Evolutionary conservation across 257 asterid genomes (phyloP), one percentile per base, ranked within the genome.

Genomic region (Forsythia suspensa): DNA sequence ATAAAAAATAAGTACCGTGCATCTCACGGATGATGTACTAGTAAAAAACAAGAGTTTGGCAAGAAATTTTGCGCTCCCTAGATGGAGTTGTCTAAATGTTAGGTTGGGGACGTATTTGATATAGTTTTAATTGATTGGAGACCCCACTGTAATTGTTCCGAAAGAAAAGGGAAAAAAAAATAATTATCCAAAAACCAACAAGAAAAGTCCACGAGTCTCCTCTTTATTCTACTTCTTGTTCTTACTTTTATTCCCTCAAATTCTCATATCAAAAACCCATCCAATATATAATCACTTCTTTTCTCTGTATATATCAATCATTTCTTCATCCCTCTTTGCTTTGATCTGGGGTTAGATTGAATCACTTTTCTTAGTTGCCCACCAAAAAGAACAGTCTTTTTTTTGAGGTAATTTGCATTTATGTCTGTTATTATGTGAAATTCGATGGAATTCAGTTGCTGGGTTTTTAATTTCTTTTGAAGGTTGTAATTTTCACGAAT

Each of bases 141-240:
- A 10, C 6, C 16, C 15, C 38, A 10, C 4, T 63, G 69, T 9
- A 63, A 63, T 9, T 8, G 6, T 20, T 63, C 39, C 11, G 4
- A 51, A 24, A 63, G 16, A 18, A 39, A 52, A 48, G 40, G 8
- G 20, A 24, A 55, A 83, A 66, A 76, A 76, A 79, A 70, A n/a
- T 77, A 74, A 72, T 81, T 81, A 81, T 73, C 73, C 75, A 12
- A 20, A 61, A 73, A 74, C 72, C 79, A 78, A 78, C 81, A 81
- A 77, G 77, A 79, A 70, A 74, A 77, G 51, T 80, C 82, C 75
- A 69, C 71, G 69, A 74, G 55, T 74, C 61, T 24, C 24, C 70
- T 21, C 70, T 63, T 63, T 63, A 63, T 72, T 42, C 71, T 75
- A 10, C 66, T 80, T 51, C 82, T 48, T 79, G 70, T 24, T 29